A percentile compares a stretch with the other conserved stretches of the same genome.
phyloP scores from a whole-genome alignment of 805 yeast genomes.

The Nakazawaea laoshanensis region DNA sequence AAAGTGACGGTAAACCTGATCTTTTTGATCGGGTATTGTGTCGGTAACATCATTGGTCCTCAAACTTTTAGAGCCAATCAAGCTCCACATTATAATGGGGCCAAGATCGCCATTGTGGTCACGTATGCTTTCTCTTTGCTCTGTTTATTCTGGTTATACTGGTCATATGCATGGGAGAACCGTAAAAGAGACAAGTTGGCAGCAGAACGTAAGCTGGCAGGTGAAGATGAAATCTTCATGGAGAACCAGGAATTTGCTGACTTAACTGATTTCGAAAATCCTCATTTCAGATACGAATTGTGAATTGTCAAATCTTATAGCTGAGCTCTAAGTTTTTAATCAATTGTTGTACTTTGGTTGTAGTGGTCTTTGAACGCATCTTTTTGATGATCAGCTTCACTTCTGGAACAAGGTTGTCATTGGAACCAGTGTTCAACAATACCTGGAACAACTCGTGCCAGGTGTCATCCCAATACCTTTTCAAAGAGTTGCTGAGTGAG shows the following conservation, averaged over 20 bases:
- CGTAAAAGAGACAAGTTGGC: constrained; percentile 14
- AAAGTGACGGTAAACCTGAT: constrained; percentile 52
- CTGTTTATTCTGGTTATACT: constrained; percentile 21
- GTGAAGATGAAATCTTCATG: constrained; percentile 13
- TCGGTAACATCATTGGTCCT: constrained; percentile 67
- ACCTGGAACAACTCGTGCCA: constrained; percentile 64
- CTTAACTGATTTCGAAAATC: constrained; percentile 42
- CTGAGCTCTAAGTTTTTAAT: background rate
- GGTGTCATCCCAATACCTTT: constrained; percentile 70
- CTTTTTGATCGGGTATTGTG: constrained; percentile 55
- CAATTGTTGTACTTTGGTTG: background rate
- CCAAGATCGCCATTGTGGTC: constrained; percentile 35
- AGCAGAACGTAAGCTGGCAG: constrained; percentile 16
- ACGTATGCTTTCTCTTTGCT: constrained; percentile 21
- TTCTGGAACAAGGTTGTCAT: background rate
- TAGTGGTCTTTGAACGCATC: too few relatives aligned
- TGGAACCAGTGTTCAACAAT: constrained; percentile 47
- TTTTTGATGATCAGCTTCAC: too few relatives aligned
- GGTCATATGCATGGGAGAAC: constrained; percentile 16
- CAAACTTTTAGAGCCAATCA: constrained; percentile 52
- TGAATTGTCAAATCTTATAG: background rate
- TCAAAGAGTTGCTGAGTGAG: constrained; percentile 38
- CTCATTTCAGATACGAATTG: constrained; percentile 38
- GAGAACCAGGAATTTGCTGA: constrained; percentile 22
- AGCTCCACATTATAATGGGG: constrained; percentile 53